These are phyloP conservation scores for Mollisiaceae sp. DNA, from an alignment of 2,329 filamentous ascomycete genomes.

Conservation along the genomic window DNA sequence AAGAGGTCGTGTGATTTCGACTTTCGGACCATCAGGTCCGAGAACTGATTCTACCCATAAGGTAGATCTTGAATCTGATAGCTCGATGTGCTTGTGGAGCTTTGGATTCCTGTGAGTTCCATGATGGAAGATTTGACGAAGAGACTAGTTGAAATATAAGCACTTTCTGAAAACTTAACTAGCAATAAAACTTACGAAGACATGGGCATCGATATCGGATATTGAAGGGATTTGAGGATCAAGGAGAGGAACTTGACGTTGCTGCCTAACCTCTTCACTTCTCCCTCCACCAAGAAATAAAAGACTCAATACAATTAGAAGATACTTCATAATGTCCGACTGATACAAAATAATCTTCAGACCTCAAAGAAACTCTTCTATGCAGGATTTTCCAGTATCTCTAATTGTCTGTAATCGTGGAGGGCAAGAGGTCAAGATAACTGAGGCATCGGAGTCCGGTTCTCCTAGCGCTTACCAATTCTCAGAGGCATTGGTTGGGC, in stretches of 20 bases:
- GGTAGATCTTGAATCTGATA: constrained; percentile 3
- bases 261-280: constrained; percentile 1
- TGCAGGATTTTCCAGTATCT: neutral
- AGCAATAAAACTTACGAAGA: neutral
- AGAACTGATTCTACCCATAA: constrained; percentile 9
- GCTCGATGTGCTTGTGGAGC: constrained; percentile 9
- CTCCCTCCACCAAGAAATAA: neutral
- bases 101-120: constrained; percentile 1
- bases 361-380: neutral
- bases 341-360: neutral
- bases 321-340: neutral
- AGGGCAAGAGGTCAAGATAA: neutral
- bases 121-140: constrained; percentile 12
- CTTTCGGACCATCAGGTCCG: neutral
- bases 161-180: neutral
- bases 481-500: neutral
- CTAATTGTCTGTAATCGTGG: neutral
- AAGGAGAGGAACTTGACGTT: neutral
- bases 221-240: neutral
- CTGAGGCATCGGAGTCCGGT: neutral
- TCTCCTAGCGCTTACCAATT: constrained; percentile 1
- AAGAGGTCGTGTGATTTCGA: constrained; percentile 9
- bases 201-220: neutral
- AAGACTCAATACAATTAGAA: neutral
- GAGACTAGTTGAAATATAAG: neutral